These are phyloP conservation scores for Neurospora hispaniola DNA, from an alignment of 495 filamentous ascomycete species.

Conservation along the genomic window DNA sequence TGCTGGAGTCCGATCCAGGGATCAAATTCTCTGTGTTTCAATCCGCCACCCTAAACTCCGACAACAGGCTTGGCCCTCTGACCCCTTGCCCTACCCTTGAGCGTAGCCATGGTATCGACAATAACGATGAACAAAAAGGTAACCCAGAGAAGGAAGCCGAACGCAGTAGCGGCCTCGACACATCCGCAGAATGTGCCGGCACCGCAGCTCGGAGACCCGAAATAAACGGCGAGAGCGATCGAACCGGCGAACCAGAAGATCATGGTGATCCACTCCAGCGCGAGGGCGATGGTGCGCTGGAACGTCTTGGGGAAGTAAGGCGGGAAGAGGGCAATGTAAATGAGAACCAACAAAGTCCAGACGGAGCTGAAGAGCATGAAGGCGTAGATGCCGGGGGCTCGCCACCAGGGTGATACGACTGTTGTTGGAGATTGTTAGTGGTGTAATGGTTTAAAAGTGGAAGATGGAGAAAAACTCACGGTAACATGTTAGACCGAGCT, in stretches of 20 bases:
- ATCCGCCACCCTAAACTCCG: not conserved
- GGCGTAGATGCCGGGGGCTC: slow-evolving; percentile 42
- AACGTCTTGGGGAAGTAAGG: slow-evolving; percentile 44
- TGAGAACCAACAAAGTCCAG: slow-evolving; percentile 59
- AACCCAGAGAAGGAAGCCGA: slow-evolving; percentile 37
- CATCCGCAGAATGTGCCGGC: slow-evolving; percentile 25
- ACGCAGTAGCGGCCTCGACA: slow-evolving; percentile 33
- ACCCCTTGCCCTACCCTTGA: not conserved
- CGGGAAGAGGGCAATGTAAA: slow-evolving; percentile 56
- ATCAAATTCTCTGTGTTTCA: not conserved
- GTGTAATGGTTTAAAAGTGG: slow-evolving; percentile 4
- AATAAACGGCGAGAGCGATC: slow-evolving; percentile 56
- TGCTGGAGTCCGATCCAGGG: too few species aligned
- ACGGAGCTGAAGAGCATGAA: slow-evolving; percentile 67
- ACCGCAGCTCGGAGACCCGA: slow-evolving; percentile 34
- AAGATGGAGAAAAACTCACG: slow-evolving; percentile 35
- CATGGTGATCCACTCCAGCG: slow-evolving; percentile 60
- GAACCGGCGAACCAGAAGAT: slow-evolving; percentile 84
- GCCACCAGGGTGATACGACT: slow-evolving; percentile 25
- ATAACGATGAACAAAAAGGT: slow-evolving; percentile 29
- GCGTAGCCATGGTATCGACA: slow-evolving; percentile 21
- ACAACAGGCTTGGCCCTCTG: not conserved
- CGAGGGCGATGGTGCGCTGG: slow-evolving; percentile 52
- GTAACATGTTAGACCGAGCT: slow-evolving; percentile 62
- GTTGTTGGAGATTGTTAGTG: not conserved